These are phyloP conservation scores for Solanum sejunctum DNA, from an alignment of 257 asterid species.

Conservation along the genomic window DNA sequence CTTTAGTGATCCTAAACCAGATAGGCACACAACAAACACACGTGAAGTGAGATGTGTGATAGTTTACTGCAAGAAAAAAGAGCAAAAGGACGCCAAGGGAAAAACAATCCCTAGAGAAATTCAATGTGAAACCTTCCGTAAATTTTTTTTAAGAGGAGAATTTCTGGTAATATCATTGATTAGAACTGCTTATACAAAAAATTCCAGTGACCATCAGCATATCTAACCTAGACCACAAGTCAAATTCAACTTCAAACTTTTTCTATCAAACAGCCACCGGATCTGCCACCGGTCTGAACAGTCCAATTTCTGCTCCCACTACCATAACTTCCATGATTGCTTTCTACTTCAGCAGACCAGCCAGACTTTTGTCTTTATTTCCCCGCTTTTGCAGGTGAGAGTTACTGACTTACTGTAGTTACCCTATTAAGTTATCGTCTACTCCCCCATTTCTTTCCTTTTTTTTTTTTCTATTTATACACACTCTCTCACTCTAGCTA, in stretches of 20 bases:
- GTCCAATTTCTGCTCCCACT: not conserved
- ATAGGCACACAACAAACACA: not conserved
- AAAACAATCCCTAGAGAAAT: not conserved
- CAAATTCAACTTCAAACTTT: not conserved
- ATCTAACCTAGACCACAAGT: not conserved
- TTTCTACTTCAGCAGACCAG: not conserved
- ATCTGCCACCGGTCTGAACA: not conserved
- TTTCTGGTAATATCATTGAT: not conserved
- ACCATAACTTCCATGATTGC: not conserved
- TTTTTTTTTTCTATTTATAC: not conserved
- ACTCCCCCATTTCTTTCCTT: not conserved
- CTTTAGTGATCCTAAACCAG: conserved; percentile 50
- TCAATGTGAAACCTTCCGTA: not conserved
- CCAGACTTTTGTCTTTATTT: not conserved
- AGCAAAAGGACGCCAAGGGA: not conserved
- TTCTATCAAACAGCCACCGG: not conserved
- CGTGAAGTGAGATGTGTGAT: not conserved
- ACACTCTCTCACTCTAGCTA: not conserved
- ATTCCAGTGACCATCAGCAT: not conserved
- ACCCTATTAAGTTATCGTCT: not conserved
- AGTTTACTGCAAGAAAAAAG: not conserved
- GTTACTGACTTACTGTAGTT: not conserved
- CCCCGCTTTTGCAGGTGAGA: not conserved
- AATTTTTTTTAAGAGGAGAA: not conserved
- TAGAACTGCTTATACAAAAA: not conserved